These are phyloP conservation scores for Cercospora nicotianae DNA, from an alignment of 2,329 filamentous ascomycete genomes.

Conservation along the genomic window DNA sequence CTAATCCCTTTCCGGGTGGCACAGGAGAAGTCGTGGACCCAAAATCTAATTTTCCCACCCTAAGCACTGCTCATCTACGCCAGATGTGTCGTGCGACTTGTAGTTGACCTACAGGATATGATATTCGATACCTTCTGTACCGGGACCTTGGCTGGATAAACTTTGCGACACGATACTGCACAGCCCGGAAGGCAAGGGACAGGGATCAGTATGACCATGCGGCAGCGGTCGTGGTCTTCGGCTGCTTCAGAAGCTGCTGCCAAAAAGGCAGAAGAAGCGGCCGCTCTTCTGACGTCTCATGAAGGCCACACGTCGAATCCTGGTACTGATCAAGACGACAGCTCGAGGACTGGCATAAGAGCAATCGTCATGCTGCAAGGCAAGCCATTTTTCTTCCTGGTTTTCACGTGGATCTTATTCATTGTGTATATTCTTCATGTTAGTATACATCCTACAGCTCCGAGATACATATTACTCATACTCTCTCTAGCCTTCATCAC, in stretches of 20 bases:
- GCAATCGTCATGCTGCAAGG: slow-evolving; percentile 17
- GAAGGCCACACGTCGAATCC: not conserved
- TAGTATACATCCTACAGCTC: not conserved
- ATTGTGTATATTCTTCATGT: slow-evolving; percentile 18
- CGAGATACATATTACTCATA: not conserved
- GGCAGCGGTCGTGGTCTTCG: slow-evolving; percentile 16
- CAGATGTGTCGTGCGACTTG: not conserved
- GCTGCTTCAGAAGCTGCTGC: slow-evolving; percentile 13
- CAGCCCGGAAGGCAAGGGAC: not conserved
- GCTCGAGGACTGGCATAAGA: slow-evolving; percentile 11
- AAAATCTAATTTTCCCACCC: not conserved
- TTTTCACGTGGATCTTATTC: slow-evolving; percentile 15
- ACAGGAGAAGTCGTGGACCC: not conserved
- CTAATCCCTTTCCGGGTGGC: not conserved
- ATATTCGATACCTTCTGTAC: not conserved
- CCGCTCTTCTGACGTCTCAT: not conserved
- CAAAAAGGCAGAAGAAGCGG: slow-evolving; percentile 1
- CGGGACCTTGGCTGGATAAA: not conserved
- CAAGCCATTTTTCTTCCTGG: slow-evolving; percentile 15
- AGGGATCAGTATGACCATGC: slow-evolving; percentile 11
- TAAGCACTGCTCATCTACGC: not conserved
- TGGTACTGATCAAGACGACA: not conserved
- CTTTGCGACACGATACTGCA: not conserved
- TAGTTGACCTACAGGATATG: not conserved
- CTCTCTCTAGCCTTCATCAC: not conserved